Evolutionary conservation across 208 protist species (phyloP).

Genomic region (Strigomonas culicis): DNA sequence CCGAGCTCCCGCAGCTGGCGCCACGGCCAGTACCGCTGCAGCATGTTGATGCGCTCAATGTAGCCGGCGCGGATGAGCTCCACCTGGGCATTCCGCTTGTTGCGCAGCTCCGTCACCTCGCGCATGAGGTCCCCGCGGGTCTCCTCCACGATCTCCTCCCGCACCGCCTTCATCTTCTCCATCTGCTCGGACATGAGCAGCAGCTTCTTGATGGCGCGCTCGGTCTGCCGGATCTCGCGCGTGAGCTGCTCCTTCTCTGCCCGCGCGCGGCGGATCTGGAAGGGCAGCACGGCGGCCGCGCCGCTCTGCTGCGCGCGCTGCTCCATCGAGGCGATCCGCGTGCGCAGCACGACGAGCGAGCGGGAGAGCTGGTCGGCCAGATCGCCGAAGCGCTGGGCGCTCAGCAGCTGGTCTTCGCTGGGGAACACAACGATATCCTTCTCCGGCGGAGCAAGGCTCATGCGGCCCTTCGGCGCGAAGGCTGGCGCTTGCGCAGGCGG

Average conservation of each 20-base stretch:
- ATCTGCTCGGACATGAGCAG: conserved; percentile 52
- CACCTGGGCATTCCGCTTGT: conserved; percentile 28
- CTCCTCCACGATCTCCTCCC: conserved; percentile 20
- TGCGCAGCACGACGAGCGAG: conserved; percentile 44
- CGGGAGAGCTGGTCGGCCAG: conserved; percentile 51
- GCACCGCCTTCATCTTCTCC: conserved; percentile 37
- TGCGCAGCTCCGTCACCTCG: conserved; percentile 43
- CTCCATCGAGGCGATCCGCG: conserved; percentile 45
- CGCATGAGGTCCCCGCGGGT: conserved; percentile 23
- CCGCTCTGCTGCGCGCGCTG: conserved; percentile 25
- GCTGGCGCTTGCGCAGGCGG: too few species aligned
- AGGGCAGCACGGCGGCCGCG: conserved; percentile 36
- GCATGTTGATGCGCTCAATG: conserved; percentile 69
- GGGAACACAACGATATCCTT: conserved; percentile 21
- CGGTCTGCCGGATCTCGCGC: conserved; percentile 46
- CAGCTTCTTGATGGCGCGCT: conserved; percentile 42
- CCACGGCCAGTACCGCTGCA: conserved; percentile 87
- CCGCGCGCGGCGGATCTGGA: conserved; percentile 51
- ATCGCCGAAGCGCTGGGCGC: conserved; percentile 35
- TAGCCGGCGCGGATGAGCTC: conserved; percentile 58
- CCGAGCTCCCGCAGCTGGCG: conserved; percentile 77
- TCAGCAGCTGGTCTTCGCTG: conserved; percentile 33
- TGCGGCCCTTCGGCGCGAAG: too few species aligned
- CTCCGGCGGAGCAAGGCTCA: too few species aligned
- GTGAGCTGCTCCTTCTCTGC: conserved; percentile 50